Base-by-base conservation (phyloP, 768 basidiomycete genomes). In the Termitomyces sp. region DNA sequence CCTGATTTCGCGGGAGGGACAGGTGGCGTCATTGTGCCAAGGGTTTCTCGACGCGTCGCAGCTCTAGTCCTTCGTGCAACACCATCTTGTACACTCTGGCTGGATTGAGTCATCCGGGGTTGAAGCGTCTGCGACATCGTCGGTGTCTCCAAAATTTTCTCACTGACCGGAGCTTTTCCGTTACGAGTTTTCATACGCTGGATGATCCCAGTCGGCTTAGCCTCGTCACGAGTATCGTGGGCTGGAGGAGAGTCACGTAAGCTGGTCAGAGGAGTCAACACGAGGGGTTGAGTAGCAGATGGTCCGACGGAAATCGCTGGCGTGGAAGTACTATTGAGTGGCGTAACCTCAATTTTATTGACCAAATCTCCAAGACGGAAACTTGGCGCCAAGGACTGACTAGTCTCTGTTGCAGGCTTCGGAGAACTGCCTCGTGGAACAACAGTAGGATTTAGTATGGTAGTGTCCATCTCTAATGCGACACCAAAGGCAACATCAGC, bases 161-260 rank as follows among this genome's bases (percentile, higher is more conserved):
- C 55, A 30, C 37, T 52, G 44, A 47, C 58, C n/a, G 60, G 67
- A 36, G 69, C 56, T 53, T 67, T 72, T 1, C 77, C 77, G 48
- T 67, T 59, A 18, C 79, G 74, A 47, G 72, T 69, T 69, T 74
- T 81, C 73, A 79, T 81, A 49, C 76, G 72, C 46, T 71, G 73
- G 14, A 72, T 57, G 12, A 77, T 67, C 9, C 76, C 73, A 5
- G 71, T 36, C 4, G 51, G 32, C 27, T 53, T 50, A 40, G 40
- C 24, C 1, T 52, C 53, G 13, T 58, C 58, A 24, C 7, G 40
- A 37, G 40, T 32, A 1, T 58, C 55, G 36, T n/a, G 12, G 1
- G 26, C 27, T 24, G 54, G 18, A 49, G 47, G 34, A 33, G 52
- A 40, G 50, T 33, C 32, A 24, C 30, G 34, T 42, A 42, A 42